Conservation (phyloP, 768 basidiomycete species). For the Tremella mesenterica region DNA sequence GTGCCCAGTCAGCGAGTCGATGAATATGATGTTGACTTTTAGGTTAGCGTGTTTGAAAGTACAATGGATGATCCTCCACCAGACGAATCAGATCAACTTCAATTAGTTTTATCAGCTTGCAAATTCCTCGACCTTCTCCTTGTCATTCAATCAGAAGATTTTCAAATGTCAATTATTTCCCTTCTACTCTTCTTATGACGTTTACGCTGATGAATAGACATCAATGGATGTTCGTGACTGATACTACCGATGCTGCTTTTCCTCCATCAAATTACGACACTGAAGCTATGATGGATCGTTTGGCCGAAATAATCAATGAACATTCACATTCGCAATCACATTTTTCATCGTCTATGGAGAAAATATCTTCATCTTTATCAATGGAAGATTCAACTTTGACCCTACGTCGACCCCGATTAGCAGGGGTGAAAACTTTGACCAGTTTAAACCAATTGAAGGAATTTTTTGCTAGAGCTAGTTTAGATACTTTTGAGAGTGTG, state of each 20-base stretch:
- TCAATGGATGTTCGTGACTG: constrained; percentile 98
- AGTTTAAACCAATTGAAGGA: constrained; percentile 76
- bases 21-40: too few species aligned
- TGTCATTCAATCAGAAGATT: constrained; percentile 89
- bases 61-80: constrained; percentile 60
- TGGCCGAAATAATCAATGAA: constrained; percentile 69
- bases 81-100: constrained; percentile 77
- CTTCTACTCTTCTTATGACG: neutral
- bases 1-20: too few species aligned
- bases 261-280: constrained; percentile 69
- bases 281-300: constrained; percentile 79
- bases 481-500: constrained; percentile 79
- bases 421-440: constrained; percentile 61
- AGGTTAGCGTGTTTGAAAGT: constrained; percentile 77
- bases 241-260: constrained; percentile 91
- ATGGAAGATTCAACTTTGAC: neutral
- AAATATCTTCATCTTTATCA: neutral
- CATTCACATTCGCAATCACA: constrained; percentile 2
- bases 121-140: constrained; percentile 91
- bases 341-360: neutral
- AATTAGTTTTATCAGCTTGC: constrained; percentile 74
- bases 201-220: constrained; percentile 48
- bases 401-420: constrained; percentile 68
- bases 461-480: constrained; percentile 84
- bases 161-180: constrained; percentile 67